These are phyloP conservation scores for Rutstroemia sp. DNA, from an alignment of 2,329 filamentous ascomycete species.

Conservation along the genomic window DNA sequence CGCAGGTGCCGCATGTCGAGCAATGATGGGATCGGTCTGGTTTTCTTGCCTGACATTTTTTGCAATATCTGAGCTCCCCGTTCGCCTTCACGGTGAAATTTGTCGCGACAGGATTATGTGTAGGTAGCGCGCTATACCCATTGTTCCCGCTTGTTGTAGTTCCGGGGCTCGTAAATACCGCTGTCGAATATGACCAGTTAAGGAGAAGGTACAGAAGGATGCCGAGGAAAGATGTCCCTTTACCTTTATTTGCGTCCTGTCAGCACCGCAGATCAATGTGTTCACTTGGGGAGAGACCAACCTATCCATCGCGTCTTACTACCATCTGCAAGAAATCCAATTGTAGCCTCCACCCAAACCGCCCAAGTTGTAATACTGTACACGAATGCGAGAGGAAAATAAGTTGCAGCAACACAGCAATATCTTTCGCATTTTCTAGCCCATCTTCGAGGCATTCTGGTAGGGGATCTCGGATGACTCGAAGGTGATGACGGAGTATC, in stretches of 20 bases:
- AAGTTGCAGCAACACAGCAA: conserved; percentile 72
- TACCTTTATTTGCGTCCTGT: conserved; percentile 34
- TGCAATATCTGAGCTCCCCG: conserved; percentile 84
- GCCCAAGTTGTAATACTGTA: conserved; percentile 91
- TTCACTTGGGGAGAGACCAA: conserved; percentile 29
- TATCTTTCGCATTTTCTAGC: conserved; percentile 70
- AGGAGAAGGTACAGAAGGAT: conserved; percentile 68
- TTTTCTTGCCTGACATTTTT: conserved; percentile 93
- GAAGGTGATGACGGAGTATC: conserved; percentile 17
- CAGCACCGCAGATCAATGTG: background rate
- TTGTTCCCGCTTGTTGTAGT: conserved; percentile 50
- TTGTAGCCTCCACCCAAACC: conserved; percentile 73
- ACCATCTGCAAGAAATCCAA: conserved; percentile 49
- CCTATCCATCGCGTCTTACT: conserved; percentile 48
- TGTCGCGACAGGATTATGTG: conserved; percentile 53
- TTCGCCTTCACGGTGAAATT: conserved; percentile 90
- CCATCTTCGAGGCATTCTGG: conserved; percentile 49
- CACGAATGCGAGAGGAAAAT: conserved; percentile 83
- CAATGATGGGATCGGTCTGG: conserved; percentile 96
- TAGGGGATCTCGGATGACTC: conserved; percentile 29
- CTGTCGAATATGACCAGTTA: conserved; percentile 84
- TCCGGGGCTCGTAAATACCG: conserved; percentile 88
- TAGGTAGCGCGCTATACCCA: conserved; percentile 76
- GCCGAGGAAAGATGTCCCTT: conserved; percentile 52
- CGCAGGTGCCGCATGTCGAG: conserved; percentile 86